Conservation (phyloP, 140 eudicot genomes). For the Eryngium alpinum region DNA sequence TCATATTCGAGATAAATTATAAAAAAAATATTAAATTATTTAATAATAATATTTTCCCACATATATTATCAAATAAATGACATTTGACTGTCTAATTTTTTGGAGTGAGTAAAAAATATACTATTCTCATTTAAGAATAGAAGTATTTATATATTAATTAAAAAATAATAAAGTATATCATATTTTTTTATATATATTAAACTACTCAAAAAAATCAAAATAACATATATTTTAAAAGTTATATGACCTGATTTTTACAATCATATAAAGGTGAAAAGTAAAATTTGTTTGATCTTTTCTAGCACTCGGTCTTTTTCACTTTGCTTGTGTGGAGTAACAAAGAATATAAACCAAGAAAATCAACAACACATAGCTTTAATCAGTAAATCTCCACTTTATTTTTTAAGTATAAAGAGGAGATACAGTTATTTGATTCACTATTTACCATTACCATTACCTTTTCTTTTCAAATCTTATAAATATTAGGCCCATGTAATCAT, state of each 20-base stretch:
- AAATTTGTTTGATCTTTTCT: slow-evolving; percentile 25
- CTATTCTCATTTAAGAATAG: too few relatives aligned
- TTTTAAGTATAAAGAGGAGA: slow-evolving; percentile 11
- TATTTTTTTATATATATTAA: too few relatives aligned
- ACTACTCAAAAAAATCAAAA: too few relatives aligned
- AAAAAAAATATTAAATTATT: too few relatives aligned
- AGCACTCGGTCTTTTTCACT: slow-evolving; percentile 30
- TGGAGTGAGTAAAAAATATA: too few relatives aligned
- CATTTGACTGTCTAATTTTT: too few relatives aligned
- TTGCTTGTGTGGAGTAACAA: slow-evolving; percentile 53
- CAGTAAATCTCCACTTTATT: slow-evolving; percentile 16
- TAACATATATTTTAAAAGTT: too few relatives aligned
- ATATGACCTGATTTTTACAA: slow-evolving; percentile 17
- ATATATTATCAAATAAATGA: too few relatives aligned
- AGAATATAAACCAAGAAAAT: slow-evolving; percentile 36
- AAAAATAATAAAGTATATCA: too few relatives aligned
- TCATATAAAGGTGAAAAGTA: slow-evolving; percentile 1
- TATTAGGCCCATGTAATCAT: neutral
- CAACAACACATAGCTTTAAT: slow-evolving; percentile 7
- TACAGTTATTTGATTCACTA: neutral
- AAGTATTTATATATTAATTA: too few relatives aligned
- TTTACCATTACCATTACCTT: neutral
- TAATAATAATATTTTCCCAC: too few relatives aligned
- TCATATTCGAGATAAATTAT: too few relatives aligned
- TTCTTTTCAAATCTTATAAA: neutral